Base-by-base conservation (phyloP, 257 asterid genomes). In the Solanum pimpinellifolium region DNA sequence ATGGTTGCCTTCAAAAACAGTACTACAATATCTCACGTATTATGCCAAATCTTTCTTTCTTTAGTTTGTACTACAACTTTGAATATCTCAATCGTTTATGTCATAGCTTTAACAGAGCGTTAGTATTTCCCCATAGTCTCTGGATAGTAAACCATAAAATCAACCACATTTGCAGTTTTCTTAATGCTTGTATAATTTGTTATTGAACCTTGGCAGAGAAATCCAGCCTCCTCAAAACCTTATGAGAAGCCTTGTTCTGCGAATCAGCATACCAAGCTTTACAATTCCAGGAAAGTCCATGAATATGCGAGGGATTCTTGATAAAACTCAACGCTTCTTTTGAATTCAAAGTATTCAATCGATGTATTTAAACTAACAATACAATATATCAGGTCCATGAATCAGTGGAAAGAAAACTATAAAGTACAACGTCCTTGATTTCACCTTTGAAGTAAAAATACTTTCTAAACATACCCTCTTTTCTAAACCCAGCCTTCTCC, bases 401-500 rank as follows among this genome's bases (percentile, higher is more conserved):
- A 47, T 87, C 86, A 23, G 88, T 85, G 85, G 90, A 85, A 35
- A 92, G 81, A 49, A 88, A 69, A 88, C 94, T 90, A 47, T 83
- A 92, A 86, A 92, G 87, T 39, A 89, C 52, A 87, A 89, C 88
- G 76, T 93, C 94, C 7, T 52, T 66, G 69, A 90, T 52, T 27
- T 70, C 41, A 1, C 95, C 94, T 82, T 93, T 91, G 21, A 91
- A 89, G 78, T 89, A 90, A 0, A 52, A n/a, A 66, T 91, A 93
- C 59, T 90, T 90, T 82, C 94, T 90, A 23, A 91, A 68, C 83
- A 91, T 21, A 12, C 95, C 95, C 33, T 93, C 94, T 52, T 83
- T 91, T 1, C 60, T 25, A 83, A 93, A 93, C 8, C 94, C 94
- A 77, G 90, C 88, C 37, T 91, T 92, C 83, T 89, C 92, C 89